Percentiles rank a stretch among this genome's conserved stretches.
These are phyloP conservation scores for Pseudocercospora musae DNA, from an alignment of 2,329 filamentous ascomycete species.

Conservation along the genomic window DNA sequence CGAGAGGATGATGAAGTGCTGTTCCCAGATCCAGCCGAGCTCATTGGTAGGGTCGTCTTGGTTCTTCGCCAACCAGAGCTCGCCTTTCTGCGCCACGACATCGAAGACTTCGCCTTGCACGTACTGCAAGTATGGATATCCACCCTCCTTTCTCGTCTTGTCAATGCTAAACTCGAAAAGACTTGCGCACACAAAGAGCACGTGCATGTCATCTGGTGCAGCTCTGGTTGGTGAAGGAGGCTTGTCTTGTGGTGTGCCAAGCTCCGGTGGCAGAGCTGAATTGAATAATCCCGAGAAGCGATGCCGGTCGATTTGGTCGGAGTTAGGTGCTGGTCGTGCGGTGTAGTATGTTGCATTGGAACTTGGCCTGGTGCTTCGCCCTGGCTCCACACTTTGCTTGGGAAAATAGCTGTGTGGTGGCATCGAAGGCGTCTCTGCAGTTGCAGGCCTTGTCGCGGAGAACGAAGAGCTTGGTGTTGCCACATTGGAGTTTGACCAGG, in stretches of 20 bases:
- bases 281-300: constrained; percentile 34
- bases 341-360: constrained; percentile 35
- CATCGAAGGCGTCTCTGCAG: constrained; percentile 30
- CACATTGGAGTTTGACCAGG: constrained; percentile 33
- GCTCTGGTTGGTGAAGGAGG: constrained; percentile 13
- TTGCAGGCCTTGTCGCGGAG: constrained; percentile 35
- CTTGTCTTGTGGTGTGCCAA: constrained; percentile 8
- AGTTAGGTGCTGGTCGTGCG: constrained; percentile 22
- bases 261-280: constrained; percentile 33
- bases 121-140: constrained; percentile 94
- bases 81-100: constrained; percentile 90
- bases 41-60: constrained; percentile 79
- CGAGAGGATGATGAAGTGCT: constrained; percentile 66
- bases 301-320: constrained; percentile 20
- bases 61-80: constrained; percentile 95
- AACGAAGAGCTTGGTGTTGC: constrained; percentile 50
- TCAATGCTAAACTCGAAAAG: constrained; percentile 98
- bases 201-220: constrained; percentile 37
- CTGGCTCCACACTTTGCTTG: constrained; percentile 27
- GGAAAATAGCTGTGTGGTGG: constrained; percentile 18
- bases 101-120: constrained; percentile 75
- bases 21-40: constrained; percentile 98
- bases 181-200: constrained; percentile 88
- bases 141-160: constrained; percentile 83
- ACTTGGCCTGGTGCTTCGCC: constrained; percentile 26